A percentile compares a stretch with the other conserved stretches of the same genome.
These are phyloP conservation scores for Earliella scabrosa DNA, from an alignment of 1,284 basidiomycete genomes.

Conservation along the genomic window DNA sequence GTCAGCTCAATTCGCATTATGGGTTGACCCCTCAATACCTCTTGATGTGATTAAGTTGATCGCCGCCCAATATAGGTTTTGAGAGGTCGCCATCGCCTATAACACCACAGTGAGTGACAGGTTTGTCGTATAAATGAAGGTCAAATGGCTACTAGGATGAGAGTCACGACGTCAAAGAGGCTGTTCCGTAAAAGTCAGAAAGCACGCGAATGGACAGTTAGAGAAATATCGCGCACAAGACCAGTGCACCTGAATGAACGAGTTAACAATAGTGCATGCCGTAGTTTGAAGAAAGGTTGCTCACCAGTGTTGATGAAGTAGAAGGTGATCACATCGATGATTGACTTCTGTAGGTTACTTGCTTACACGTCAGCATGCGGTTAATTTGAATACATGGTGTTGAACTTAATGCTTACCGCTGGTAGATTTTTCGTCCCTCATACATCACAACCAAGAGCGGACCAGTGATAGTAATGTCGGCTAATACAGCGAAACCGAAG, in stretches of 20 bases:
- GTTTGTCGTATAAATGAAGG: neutral
- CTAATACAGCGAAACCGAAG: neutral
- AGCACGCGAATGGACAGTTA: neutral
- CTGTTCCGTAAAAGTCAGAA: neutral
- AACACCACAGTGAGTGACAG: neutral
- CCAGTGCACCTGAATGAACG: neutral
- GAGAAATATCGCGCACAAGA: neutral
- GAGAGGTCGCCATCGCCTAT: neutral
- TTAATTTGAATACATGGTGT: too few relatives aligned
- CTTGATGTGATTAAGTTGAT: neutral
- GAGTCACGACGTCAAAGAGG: neutral
- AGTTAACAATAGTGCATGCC: neutral
- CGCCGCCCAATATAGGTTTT: conserved; percentile 1
- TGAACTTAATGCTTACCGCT: neutral
- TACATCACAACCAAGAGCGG: neutral
- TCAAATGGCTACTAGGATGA: neutral
- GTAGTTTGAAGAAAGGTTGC: neutral
- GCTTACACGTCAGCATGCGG: neutral
- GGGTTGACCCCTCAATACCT: too few relatives aligned
- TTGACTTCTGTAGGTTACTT: neutral
- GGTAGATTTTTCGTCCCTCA: neutral
- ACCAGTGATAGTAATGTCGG: neutral
- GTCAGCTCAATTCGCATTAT: neutral
- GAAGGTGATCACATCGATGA: neutral
- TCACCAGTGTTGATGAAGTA: conserved; percentile 1